Evolutionary conservation across 108 stramenopile species (phyloP).

Genomic region (Nitzschia sp.): DNA sequence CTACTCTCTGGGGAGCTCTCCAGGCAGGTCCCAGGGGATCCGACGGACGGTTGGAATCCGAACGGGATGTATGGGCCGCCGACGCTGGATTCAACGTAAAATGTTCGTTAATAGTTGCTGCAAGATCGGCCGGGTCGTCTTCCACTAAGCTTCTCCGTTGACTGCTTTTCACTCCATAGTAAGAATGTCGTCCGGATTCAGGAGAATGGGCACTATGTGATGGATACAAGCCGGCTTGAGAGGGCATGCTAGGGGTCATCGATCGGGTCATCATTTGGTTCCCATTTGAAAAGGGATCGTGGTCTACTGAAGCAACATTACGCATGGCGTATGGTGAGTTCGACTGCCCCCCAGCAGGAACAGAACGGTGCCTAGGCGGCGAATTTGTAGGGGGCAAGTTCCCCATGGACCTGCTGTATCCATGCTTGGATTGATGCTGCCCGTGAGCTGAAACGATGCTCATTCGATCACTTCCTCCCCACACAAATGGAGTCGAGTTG

Average conservation of each 20-base stretch:
- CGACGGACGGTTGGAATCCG: no score
- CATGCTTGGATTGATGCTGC: no score
- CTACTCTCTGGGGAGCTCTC: no score
- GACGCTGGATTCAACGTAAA: slow-evolving; percentile 12
- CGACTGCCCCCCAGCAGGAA: neutral
- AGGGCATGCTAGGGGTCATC: neutral
- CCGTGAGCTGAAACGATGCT: neutral
- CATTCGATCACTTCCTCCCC: slow-evolving; percentile 19
- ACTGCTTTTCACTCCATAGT: slow-evolving; percentile 23
- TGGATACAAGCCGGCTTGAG: no score
- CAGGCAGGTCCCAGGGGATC: no score
- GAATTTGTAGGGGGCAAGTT: no score
- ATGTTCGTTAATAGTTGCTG: slow-evolving; percentile 16
- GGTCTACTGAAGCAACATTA: no score
- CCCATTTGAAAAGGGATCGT: neutral
- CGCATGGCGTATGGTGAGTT: neutral
- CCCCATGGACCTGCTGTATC: no score
- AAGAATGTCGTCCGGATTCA: neutral
- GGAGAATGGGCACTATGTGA: no score
- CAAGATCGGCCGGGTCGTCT: slow-evolving; percentile 19
- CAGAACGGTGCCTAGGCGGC: neutral
- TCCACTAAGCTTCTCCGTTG: slow-evolving; percentile 23
- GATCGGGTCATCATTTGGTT: neutral
- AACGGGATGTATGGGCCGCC: no score
- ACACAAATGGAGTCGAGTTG: neutral